Percentiles rank a stretch among this genome's conserved stretches.
Evolutionary conservation across 306 rosid species (phyloP).

Genomic region (Cucumis cinereus): DNA sequence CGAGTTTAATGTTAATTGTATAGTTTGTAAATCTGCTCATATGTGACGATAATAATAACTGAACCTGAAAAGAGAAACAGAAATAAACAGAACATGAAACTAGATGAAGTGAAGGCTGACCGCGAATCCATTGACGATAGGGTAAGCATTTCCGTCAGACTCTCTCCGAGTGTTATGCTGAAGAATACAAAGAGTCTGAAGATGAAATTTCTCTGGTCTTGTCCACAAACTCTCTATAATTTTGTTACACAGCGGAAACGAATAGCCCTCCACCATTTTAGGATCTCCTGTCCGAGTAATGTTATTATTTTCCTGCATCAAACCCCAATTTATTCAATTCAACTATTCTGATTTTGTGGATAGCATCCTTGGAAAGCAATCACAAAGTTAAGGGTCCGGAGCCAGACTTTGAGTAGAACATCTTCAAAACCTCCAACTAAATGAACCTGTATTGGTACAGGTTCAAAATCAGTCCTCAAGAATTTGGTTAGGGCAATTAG

Average conservation of each 20-base stretch:
- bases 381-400: slow-evolving; percentile 31
- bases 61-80: neutral
- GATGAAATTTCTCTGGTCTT: slow-evolving; percentile 60
- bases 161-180: slow-evolving; percentile 65
- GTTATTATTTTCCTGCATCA: slow-evolving; percentile 50
- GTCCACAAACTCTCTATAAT: slow-evolving; percentile 41
- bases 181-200: slow-evolving; percentile 62
- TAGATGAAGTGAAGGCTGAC: slow-evolving; percentile 23
- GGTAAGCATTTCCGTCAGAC: slow-evolving; percentile 37
- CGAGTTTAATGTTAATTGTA: neutral
- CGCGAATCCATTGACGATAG: slow-evolving; percentile 60
- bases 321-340: slow-evolving; percentile 32
- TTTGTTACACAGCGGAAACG: slow-evolving; percentile 54
- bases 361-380: slow-evolving; percentile 24
- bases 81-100: neutral
- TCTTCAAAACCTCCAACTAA: slow-evolving; percentile 83
- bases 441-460: slow-evolving; percentile 48
- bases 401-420: slow-evolving; percentile 41
- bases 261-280: slow-evolving; percentile 37
- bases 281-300: slow-evolving; percentile 18
- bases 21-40: neutral
- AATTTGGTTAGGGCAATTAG: neutral
- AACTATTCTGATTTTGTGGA: slow-evolving; percentile 14
- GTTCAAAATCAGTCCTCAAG: slow-evolving; percentile 8
- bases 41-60: neutral